Conservation (phyloP, 1,139 yeast species). For the Hyphopichia wangnamkhiaoensis region DNA sequence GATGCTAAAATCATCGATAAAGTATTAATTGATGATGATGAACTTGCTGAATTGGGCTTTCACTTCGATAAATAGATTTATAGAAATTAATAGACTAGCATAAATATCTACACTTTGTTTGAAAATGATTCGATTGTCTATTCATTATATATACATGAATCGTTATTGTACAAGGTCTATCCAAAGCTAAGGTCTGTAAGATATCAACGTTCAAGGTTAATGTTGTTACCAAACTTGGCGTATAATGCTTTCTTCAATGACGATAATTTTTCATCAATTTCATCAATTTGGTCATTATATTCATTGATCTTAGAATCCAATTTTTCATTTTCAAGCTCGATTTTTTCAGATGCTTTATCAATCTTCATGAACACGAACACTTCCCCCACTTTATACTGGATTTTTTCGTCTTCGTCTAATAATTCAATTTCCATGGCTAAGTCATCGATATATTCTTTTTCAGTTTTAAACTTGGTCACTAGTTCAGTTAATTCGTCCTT, state of each 20-base stretch:
- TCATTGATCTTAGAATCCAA: slow-evolving; percentile 51
- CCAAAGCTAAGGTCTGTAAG: too few species aligned
- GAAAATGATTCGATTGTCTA: too few species aligned
- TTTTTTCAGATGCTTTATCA: slow-evolving; percentile 59
- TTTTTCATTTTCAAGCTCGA: slow-evolving; percentile 60
- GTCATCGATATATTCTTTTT: slow-evolving; percentile 88
- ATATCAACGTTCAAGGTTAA: slow-evolving; percentile 63
- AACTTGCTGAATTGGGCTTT: slow-evolving; percentile 18
- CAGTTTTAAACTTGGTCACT: slow-evolving; percentile 55
- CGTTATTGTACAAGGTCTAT: neutral
- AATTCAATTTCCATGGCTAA: slow-evolving; percentile 82
- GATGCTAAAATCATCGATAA: slow-evolving; percentile 22
- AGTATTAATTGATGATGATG: slow-evolving; percentile 18
- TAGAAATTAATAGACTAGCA: too few species aligned
- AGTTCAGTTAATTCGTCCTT: slow-evolving; percentile 59
- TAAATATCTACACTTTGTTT: too few species aligned
- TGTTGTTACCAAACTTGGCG: slow-evolving; percentile 86
- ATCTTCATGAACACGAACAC: slow-evolving; percentile 70
- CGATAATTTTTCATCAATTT: slow-evolving; percentile 53
- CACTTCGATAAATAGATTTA: slow-evolving; percentile 8
- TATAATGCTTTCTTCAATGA: slow-evolving; percentile 73
- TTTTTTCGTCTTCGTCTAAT: slow-evolving; percentile 72
- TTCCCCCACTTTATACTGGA: slow-evolving; percentile 76
- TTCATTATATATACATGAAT: neutral
- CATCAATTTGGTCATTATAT: slow-evolving; percentile 49